Conservation (phyloP, 2,329 filamentous ascomycete species). For the Phialocephala sp. region DNA sequence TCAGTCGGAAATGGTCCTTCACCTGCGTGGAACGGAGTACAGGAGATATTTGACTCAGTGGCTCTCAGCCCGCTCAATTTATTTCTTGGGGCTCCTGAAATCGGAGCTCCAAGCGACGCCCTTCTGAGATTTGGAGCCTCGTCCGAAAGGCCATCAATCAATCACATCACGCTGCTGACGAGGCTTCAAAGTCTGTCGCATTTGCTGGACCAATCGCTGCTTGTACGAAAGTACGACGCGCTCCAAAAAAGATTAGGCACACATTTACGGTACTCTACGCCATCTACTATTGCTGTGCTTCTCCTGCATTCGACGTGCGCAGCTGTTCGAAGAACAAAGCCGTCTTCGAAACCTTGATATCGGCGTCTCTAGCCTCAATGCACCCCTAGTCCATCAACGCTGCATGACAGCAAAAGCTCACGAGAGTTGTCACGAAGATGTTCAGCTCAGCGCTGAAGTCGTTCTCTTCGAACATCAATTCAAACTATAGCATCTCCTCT, state of each 20-base stretch:
- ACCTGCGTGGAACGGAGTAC: slow-evolving; percentile 8
- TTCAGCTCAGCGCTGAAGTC: slow-evolving; percentile 81
- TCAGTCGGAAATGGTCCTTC: slow-evolving; percentile 9
- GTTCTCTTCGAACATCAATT: slow-evolving; percentile 88
- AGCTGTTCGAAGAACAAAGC: not conserved
- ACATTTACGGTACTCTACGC: slow-evolving; percentile 9
- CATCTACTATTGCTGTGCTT: not conserved
- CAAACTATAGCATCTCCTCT: slow-evolving; percentile 85
- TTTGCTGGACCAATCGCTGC: slow-evolving; percentile 2
- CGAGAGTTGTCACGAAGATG: slow-evolving; percentile 31
- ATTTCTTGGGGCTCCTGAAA: slow-evolving; percentile 26
- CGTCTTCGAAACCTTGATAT: not conserved
- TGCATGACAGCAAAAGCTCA: slow-evolving; percentile 16
- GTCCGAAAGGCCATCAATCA: slow-evolving; percentile 25
- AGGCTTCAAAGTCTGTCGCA: slow-evolving; percentile 21
- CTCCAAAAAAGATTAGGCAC: slow-evolving; percentile 12
- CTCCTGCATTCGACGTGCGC: not conserved
- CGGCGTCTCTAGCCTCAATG: slow-evolving; percentile 3
- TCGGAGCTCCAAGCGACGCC: slow-evolving; percentile 12
- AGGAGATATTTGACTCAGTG: slow-evolving; percentile 22
- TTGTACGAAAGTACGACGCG: slow-evolving; percentile 11
- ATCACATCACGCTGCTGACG: slow-evolving; percentile 20
- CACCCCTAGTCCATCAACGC: slow-evolving; percentile 11
- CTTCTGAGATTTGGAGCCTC: slow-evolving; percentile 19
- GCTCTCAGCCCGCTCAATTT: slow-evolving; percentile 17